Conservation (phyloP, 805 yeast genomes). For the Candida maris region DNA sequence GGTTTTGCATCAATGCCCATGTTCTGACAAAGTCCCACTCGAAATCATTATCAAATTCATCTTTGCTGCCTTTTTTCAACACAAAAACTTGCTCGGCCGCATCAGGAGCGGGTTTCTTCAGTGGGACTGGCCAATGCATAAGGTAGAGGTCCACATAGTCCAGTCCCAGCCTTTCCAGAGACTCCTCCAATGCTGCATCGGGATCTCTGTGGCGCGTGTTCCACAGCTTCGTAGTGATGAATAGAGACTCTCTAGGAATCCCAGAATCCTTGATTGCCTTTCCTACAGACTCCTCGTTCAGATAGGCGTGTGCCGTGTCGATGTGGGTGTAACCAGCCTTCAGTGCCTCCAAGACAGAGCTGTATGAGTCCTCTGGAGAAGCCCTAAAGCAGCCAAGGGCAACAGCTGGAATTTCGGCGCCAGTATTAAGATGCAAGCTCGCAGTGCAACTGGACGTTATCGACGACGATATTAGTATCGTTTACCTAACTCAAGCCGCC, state of each 20-base stretch:
- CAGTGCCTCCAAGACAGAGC: conserved; percentile 55
- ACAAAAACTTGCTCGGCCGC: conserved; percentile 28
- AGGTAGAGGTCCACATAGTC: conserved; percentile 78
- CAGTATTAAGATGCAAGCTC: conserved; percentile 12
- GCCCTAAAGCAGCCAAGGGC: conserved; percentile 78
- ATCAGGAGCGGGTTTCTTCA: conserved; percentile 35
- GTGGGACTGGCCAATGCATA: conserved; percentile 78
- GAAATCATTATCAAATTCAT: conserved; percentile 25
- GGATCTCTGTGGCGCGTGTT: conserved; percentile 48
- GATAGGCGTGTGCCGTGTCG: conserved; percentile 66
- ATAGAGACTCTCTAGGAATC: conserved; percentile 60
- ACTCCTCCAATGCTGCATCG: conserved; percentile 49
- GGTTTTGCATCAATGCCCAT: conserved; percentile 59
- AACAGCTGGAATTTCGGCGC: conserved; percentile 51
- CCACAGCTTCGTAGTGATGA: conserved; percentile 72
- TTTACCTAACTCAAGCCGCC: no score
- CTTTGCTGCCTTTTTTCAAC: conserved; percentile 15
- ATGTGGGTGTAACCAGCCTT: conserved; percentile 68
- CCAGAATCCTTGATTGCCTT: conserved; percentile 53
- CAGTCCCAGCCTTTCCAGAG: conserved; percentile 59
- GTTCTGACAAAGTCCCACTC: conserved; percentile 48
- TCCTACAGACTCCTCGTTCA: conserved; percentile 63
- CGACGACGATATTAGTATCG: no score
- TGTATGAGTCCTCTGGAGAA: conserved; percentile 46
- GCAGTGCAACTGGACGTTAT: conserved; percentile 9